Evolutionary conservation across 768 basidiomycete genomes (phyloP).

Genomic region (Trametopsis cervina): DNA sequence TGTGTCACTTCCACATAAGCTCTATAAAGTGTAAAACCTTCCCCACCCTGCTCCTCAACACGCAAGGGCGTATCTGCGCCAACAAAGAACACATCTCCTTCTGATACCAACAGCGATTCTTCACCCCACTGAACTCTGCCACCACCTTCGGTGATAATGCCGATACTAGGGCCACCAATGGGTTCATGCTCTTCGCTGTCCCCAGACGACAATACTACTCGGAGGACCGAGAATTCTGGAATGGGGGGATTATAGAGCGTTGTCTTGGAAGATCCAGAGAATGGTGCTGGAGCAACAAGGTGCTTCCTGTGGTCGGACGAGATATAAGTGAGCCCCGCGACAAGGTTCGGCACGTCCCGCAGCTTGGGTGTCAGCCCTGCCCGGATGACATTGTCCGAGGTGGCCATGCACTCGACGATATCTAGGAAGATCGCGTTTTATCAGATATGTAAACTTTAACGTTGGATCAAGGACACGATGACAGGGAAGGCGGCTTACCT

Average conservation of each 20-base stretch:
- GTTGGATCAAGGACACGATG: not conserved
- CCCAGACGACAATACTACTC: constrained; percentile 40
- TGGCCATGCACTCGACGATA: constrained; percentile 99
- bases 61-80: constrained; percentile 60
- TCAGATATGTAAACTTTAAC: not conserved
- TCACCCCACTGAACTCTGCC: constrained; percentile 50
- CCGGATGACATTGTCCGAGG: constrained; percentile 97
- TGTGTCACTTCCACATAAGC: constrained; percentile 4
- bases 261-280: constrained; percentile 28
- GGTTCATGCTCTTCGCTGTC: constrained; percentile 48
- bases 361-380: constrained; percentile 97
- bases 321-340: constrained; percentile 80
- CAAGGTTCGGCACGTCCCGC: constrained; percentile 87
- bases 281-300: constrained; percentile 53
- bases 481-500: constrained; percentile 41
- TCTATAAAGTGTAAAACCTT: not conserved
- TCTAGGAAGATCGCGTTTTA: no score
- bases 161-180: constrained; percentile 80
- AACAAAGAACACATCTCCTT: constrained; percentile 79
- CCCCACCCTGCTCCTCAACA: constrained; percentile 26
- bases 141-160: constrained; percentile 65
- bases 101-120: constrained; percentile 32
- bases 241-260: constrained; percentile 87
- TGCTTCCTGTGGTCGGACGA: constrained; percentile 65
- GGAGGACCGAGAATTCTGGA: constrained; percentile 86